Evolutionary conservation across 345 rosid species (phyloP), one percentile per base, ranked within the genome.

Genomic region (Tarenaya hassleriana): DNA sequence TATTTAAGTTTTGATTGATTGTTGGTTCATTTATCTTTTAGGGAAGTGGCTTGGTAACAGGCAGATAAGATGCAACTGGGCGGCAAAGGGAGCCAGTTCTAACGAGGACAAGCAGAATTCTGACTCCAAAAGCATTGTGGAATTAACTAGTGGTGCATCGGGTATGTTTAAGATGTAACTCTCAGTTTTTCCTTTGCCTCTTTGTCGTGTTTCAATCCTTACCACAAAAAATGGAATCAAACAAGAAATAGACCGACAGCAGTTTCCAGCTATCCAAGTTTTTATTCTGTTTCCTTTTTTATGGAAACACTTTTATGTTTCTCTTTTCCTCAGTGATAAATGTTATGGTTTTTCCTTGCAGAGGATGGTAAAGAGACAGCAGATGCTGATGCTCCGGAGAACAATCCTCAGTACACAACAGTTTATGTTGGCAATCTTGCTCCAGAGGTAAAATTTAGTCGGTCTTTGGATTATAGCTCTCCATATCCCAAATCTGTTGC

Each of bases 21-120:
- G 16, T 31, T 46, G 27, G 6, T 24, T 58, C 10, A 35, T 16
- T 32, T 50, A 15, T 40, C 42, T 19, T 20, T 2, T 74, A 86
- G 96, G 98, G 47, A 90, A 80, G 76, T 86, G 96, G 94, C 91
- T 86, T 49, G 96, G 98, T 7, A 78, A 84, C 18, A 74, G 96
- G 64, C 98, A 90, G 76, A 86, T 90, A 56, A 78, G 94, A 15
- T 90, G 96, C 65, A 90, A 90, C 70, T 90, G 98, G 95, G 96
- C 96, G 14, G 58, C 94, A 8, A 90, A 90, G 68, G 95, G 97
- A 41, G 82, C 90, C 58, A 61, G 47, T 52, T 35, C 71, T 56
- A 71, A 71, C 59, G 97, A 89, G 14, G 95, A 89, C 46, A 85
- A 77, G 50, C 80, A 68, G 58, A 59, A 73, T 55, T 79, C 82